Base-by-base conservation (phyloP, 768 basidiomycete genomes). In the Leccinum boreale region DNA sequence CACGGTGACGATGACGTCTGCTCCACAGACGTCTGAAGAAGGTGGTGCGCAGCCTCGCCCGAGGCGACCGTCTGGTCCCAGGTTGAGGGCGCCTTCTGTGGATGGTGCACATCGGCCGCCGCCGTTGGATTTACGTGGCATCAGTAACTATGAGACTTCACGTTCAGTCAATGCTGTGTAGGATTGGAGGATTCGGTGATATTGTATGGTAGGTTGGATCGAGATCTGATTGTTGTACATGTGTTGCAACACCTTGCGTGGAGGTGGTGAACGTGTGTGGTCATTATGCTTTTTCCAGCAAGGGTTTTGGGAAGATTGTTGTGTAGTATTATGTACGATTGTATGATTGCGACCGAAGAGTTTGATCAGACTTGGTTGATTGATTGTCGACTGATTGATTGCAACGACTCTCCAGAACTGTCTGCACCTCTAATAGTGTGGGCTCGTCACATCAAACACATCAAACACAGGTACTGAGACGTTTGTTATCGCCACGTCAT, bases 41-140 rank as follows among this genome's bases (percentile, higher is more conserved):
- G 29, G 12, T 45, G 11, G 33, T 5, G 28, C 55, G 51, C 66
- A 65, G 46, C 63, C 67, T 28, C 69, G 73, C 39, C 56, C 66
- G n/a, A 60, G 67, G 49, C 66, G 70, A 39, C 74, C 73, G 2
- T 73, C 73, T 3, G 73, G 73, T 12, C 74, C 73, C 3, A 62
- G 73, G 44, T 26, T 51, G 19, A 57, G 67, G 23, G 35, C 52
- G 8, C 61, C 63, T 21, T 70, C 73, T 10, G 58, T 42, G 47
- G 68, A 69, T 15, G 62, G 36, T n/a, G 46, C 29, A 28, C 60
- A 62, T 33, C 62, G 62, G 48, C 70, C 54, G 17, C 44, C 56
- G 9, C 61, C 67, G 14, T 56, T 66, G 21, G 57, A 72, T 26
- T 47, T 67, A 19, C 55, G 55, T 3, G 56, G 63, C 3, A 51